Percentiles rank a stretch among this genome's conserved stretches.
Evolutionary conservation across 2,329 filamentous ascomycete species (phyloP).

Genomic region (Pseudogymnoascus sp.): DNA sequence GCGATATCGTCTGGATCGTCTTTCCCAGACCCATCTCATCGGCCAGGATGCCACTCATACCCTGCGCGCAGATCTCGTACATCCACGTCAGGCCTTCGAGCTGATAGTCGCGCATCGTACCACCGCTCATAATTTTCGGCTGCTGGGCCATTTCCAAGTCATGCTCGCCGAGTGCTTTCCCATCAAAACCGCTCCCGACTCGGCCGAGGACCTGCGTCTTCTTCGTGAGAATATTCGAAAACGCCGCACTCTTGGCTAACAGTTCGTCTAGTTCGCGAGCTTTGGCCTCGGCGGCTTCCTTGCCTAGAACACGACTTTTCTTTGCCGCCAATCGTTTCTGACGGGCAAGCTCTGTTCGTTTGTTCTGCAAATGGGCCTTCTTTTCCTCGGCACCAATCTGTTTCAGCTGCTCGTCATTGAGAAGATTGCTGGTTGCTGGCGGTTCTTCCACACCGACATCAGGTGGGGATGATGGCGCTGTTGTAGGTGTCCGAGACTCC

Average conservation of each 20-base stretch:
- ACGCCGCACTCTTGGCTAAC: constrained; percentile 49
- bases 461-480: constrained; percentile 7
- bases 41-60: constrained; percentile 52
- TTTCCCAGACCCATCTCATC: constrained; percentile 57
- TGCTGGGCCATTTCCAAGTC: constrained; percentile 75
- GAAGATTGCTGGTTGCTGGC: background rate
- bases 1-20: constrained; percentile 42
- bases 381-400: constrained; percentile 34
- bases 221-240: constrained; percentile 53
- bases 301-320: constrained; percentile 41
- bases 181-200: constrained; percentile 51
- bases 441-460: background rate
- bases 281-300: constrained; percentile 47
- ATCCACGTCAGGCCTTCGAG: constrained; percentile 94
- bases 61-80: constrained; percentile 53
- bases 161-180: constrained; percentile 51
- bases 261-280: constrained; percentile 51
- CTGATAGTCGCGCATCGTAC: constrained; percentile 90
- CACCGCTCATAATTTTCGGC: constrained; percentile 74
- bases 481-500: constrained; percentile 9
- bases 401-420: constrained; percentile 19
- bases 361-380: constrained; percentile 39
- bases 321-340: constrained; percentile 27
- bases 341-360: constrained; percentile 32
- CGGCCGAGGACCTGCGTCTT: constrained; percentile 55